These are phyloP conservation scores for Naganishia albida DNA, from an alignment of 1,284 basidiomycete species.

Conservation along the genomic window DNA sequence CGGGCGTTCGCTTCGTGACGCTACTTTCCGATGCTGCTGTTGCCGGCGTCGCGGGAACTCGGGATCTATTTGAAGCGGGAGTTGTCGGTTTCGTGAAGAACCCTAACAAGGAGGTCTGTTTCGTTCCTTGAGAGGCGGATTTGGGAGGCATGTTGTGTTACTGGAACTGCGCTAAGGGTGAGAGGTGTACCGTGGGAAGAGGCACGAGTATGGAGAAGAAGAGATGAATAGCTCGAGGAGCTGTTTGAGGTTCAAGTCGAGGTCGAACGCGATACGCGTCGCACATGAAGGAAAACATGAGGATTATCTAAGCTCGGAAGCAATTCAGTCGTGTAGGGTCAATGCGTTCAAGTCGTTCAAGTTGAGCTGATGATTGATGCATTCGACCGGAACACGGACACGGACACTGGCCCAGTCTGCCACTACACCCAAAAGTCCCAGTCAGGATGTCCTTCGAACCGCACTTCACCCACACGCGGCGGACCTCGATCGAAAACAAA, in stretches of 20 bases:
- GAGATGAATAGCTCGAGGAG: not conserved
- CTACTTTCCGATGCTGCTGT: conserved; percentile 34
- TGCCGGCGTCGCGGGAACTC: conserved; percentile 35
- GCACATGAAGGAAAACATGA: too few relatives aligned
- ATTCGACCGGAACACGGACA: too few relatives aligned
- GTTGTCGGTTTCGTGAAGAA: conserved; percentile 50
- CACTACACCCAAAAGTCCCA: too few relatives aligned
- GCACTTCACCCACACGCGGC: conserved; percentile 24
- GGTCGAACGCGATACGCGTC: not conserved
- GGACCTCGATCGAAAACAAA: conserved; percentile 26
- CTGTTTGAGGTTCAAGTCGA: not conserved
- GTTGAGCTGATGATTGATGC: too few relatives aligned
- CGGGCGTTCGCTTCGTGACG: not conserved
- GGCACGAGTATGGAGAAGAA: not conserved
- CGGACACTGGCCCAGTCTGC: too few relatives aligned
- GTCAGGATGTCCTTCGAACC: conserved; percentile 30
- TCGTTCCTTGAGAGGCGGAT: conserved; percentile 29
- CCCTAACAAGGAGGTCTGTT: conserved; percentile 53
- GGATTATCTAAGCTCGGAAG: not conserved
- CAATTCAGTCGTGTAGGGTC: not conserved
- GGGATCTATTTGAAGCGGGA: conserved; percentile 28
- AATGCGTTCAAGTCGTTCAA: not conserved
- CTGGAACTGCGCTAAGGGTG: not conserved
- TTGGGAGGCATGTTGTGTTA: conserved; percentile 21
- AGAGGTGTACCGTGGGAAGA: not conserved